phyloP scores from a whole-genome alignment of 2,329 filamentous ascomycete genomes.

The Coleophoma eucalyptorum region DNA sequence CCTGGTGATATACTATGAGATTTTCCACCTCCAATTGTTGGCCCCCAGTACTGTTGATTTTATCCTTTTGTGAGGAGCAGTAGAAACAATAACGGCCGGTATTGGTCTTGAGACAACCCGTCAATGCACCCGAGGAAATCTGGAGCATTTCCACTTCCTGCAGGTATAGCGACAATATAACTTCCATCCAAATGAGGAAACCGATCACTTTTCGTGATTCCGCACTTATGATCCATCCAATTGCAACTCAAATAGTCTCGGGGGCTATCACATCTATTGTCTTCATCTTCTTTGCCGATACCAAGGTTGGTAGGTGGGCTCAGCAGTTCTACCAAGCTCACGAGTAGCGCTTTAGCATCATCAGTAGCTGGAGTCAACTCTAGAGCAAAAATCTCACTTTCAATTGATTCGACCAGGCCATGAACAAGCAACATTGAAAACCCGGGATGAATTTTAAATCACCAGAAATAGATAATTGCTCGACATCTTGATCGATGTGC shows the following conservation, averaged over 20 bases:
- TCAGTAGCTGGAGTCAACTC: no score
- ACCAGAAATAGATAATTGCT: no score
- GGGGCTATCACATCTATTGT: no score
- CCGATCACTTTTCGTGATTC: not conserved
- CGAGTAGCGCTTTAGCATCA: no score
- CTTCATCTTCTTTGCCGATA: no score
- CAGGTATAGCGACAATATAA: constrained; percentile 1
- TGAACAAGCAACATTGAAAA: no score
- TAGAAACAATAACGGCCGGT: not conserved
- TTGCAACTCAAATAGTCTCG: constrained; percentile 7
- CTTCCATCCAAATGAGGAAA: not conserved
- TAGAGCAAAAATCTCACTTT: no score
- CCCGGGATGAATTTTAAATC: no score
- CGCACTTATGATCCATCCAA: not conserved
- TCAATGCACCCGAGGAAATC: not conserved
- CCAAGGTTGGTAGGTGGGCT: no score
- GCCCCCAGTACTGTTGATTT: not conserved
- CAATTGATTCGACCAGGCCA: no score
- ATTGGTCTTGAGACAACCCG: not conserved
- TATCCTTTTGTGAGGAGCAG: not conserved
- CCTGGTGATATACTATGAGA: not conserved
- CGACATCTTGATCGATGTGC: no score
- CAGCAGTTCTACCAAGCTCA: no score
- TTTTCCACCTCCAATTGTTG: not conserved
- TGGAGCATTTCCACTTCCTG: not conserved